Evolutionary conservation across 495 filamentous ascomycete genomes (phyloP), one percentile per base, ranked within the genome.

Genomic region (Daldinia concentrica): DNA sequence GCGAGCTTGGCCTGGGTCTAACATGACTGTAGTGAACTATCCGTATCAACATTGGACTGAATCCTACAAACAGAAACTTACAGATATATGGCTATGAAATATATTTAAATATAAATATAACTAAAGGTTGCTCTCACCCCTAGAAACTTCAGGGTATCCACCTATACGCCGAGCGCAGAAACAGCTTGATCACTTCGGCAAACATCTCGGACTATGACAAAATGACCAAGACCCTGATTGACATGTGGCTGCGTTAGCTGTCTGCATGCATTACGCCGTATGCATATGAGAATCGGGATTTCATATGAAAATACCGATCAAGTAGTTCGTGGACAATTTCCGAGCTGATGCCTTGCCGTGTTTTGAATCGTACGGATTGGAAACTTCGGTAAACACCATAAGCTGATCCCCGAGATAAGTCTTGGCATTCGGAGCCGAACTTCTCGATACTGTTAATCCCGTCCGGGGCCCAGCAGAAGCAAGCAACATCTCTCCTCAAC

Each of bases 121-220:
- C 24, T 30, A 5, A 45, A 15, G 9, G 1, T 60, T 14, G n/a
- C 14, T 32, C n/a, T 45, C n/a, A 36, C 22, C 26, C 24, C 30
- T 58, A 58, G 41, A 37, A 14, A 15, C 26, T 5, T 19, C 50
- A 27, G 7, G 7, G 8, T 27, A n/a, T 14, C 62, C 19, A 30
- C 43, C 17, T 6, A 41, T 14, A 15, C 4, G 14, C 63, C 43
- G 55, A 59, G 29, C 45, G 4, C 4, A 67, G 45, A 15, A 17
- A 27, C 30, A 45, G 6, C 24, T 24, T 24, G 64, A 57, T 43
- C n/a, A 45, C 34, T 41, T 60, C 64, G 64, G 64, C 0, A 43
- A 67, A 60, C 64, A 60, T 66, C 64, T 66, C 56, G 56, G 64
- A 17, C 43, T 37, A 26, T 54, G 56, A 54, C 41, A 9, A 36